Percentiles rank a stretch among this genome's conserved stretches.
phyloP scores from a whole-genome alignment of 352 stramenopile genomes.

The Globisporangium radiosum region DNA sequence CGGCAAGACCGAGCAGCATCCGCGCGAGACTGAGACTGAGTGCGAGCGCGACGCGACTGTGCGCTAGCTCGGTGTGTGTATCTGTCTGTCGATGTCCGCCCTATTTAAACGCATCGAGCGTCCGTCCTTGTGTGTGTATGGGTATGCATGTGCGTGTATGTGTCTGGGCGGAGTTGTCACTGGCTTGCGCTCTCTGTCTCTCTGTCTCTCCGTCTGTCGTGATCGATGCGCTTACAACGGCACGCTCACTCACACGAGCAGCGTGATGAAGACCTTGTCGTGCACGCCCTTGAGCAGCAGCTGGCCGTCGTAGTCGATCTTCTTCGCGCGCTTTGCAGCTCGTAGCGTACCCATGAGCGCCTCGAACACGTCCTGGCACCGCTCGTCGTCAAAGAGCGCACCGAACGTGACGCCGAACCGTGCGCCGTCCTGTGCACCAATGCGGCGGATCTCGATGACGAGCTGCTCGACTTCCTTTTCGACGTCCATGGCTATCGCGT shows the following conservation, averaged over 20 bases:
- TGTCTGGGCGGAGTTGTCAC: too few relatives aligned
- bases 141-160: too few relatives aligned
- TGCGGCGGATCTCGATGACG: conserved; percentile 59
- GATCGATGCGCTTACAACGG: too few relatives aligned
- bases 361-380: conserved; percentile 72
- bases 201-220: not conserved
- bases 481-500: conserved; percentile 34
- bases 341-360: conserved; percentile 81
- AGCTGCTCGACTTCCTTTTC: conserved; percentile 70
- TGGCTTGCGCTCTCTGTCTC: not conserved
- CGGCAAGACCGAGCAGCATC: conserved; percentile 1
- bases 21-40: not conserved
- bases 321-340: conserved; percentile 62
- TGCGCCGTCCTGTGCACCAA: conserved; percentile 41
- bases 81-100: too few relatives aligned
- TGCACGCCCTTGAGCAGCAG: conserved; percentile 78
- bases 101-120: too few relatives aligned
- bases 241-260: conserved; percentile 27
- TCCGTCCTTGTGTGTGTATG: too few relatives aligned
- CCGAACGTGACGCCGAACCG: conserved; percentile 69
- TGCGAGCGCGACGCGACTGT: too few relatives aligned
- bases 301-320: conserved; percentile 78
- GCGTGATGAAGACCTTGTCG: conserved; percentile 71
- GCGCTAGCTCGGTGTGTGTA: too few relatives aligned
- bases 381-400: conserved; percentile 77